These are phyloP conservation scores for Blastobotrys capitulatus DNA, from an alignment of 1,139 yeast genomes.

Conservation along the genomic window DNA sequence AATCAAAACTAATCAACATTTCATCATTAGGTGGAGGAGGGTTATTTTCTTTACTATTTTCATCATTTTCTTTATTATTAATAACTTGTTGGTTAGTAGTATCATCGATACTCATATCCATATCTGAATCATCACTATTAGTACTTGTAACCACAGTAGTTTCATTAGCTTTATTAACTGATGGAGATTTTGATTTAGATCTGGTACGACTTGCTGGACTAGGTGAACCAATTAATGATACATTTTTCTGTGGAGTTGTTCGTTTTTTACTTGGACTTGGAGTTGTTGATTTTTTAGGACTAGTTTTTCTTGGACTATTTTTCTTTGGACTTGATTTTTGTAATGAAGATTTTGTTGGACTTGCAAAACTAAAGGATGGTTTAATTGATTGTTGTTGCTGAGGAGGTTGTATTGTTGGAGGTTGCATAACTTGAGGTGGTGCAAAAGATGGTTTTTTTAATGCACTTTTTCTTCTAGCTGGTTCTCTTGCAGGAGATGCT, in stretches of 20 bases:
- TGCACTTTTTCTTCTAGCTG: constrained; percentile 7
- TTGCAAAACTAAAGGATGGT: not conserved
- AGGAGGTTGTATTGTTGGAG: not conserved
- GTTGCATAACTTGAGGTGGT: not conserved
- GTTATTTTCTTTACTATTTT: too few species aligned
- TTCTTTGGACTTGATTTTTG: not conserved
- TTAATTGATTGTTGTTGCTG: not conserved
- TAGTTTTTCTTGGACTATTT: not conserved
- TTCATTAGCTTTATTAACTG: not conserved
- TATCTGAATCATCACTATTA: constrained; percentile 4
- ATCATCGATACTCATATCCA: constrained; percentile 7
- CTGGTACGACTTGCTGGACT: constrained; percentile 10
- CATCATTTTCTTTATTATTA: not conserved
- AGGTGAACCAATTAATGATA: constrained; percentile 4
- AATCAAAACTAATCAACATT: constrained; percentile 19
- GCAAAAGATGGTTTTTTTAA: constrained; percentile 7
- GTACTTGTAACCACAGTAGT: not conserved
- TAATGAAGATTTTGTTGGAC: constrained; percentile 1
- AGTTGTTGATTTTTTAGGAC: not conserved
- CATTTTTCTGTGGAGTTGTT: not conserved
- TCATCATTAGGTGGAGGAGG: constrained; percentile 9
- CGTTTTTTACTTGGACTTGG: not conserved
- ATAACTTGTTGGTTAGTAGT: not conserved
- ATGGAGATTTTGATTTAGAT: constrained; percentile 6
- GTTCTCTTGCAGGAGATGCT: constrained; percentile 9